Evolutionary conservation across 352 stramenopile genomes (phyloP).

Genomic region (Aphanomyces stellatus): DNA sequence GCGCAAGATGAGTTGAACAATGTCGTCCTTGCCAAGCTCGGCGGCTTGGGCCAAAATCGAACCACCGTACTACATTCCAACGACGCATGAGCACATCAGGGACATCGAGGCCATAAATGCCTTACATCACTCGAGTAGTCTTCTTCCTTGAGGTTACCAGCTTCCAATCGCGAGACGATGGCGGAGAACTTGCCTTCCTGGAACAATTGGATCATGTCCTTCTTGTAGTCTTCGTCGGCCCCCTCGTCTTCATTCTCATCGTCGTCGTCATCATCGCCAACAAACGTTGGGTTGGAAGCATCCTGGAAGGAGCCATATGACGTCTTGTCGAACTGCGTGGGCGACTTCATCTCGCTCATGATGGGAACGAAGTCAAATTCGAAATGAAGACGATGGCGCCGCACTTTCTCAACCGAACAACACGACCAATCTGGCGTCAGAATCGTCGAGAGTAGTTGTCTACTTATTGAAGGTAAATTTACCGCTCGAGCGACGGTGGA

Average conservation of each 20-base stretch:
- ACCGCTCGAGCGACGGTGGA: no score
- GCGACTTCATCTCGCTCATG: not conserved
- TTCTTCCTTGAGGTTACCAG: not conserved
- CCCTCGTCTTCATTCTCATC: constrained; percentile 4
- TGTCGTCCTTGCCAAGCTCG: not conserved
- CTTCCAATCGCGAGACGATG: constrained; percentile 2
- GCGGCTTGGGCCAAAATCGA: not conserved
- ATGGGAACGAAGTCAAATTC: not conserved
- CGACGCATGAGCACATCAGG: not conserved
- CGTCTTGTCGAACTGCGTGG: not conserved
- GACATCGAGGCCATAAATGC: not conserved
- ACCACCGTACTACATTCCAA: not conserved
- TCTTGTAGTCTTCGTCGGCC: not conserved
- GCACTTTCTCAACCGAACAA: not conserved
- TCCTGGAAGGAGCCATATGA: not conserved
- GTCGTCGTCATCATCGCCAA: constrained; percentile 4
- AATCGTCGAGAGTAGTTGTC: no score
- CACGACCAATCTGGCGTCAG: not conserved
- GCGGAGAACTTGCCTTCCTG: not conserved
- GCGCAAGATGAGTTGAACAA: not conserved
- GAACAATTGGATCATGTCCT: not conserved
- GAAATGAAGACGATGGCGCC: not conserved
- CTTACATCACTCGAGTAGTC: constrained; percentile 3
- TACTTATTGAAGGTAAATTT: no score
- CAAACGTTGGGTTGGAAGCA: not conserved